Conservation (phyloP, 2,329 filamentous ascomycete genomes). For the Pseudogymnoascus sp. region DNA sequence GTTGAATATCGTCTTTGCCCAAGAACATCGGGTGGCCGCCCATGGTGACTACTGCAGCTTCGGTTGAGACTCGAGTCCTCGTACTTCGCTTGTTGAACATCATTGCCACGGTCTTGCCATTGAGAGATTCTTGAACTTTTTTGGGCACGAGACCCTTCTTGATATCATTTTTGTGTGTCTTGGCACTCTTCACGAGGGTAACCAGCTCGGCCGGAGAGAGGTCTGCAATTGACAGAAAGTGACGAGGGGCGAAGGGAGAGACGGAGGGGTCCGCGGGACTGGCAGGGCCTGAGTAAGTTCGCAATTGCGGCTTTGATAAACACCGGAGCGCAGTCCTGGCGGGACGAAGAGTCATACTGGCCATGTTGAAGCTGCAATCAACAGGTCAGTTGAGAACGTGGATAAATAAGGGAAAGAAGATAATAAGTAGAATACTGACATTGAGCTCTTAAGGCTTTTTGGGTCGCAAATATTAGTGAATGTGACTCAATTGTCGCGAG, state of each 20-base stretch:
- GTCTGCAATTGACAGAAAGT: slow-evolving; percentile 87
- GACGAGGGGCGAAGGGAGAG: slow-evolving; percentile 60
- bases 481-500: neutral
- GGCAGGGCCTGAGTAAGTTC: slow-evolving; percentile 18
- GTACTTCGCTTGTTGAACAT: slow-evolving; percentile 97
- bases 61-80: slow-evolving; percentile 85
- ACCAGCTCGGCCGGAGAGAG: slow-evolving; percentile 73
- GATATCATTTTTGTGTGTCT: slow-evolving; percentile 66
- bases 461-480: slow-evolving; percentile 3
- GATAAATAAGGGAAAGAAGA: neutral
- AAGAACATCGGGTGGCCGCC: slow-evolving; percentile 95
- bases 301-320: slow-evolving; percentile 18
- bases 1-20: slow-evolving; percentile 90
- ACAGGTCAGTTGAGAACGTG: slow-evolving; percentile 14
- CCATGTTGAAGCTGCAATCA: slow-evolving; percentile 16
- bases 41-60: slow-evolving; percentile 80
- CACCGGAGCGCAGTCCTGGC: slow-evolving; percentile 21
- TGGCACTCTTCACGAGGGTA: slow-evolving; percentile 75
- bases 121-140: slow-evolving; percentile 54
- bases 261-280: slow-evolving; percentile 18
- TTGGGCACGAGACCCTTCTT: slow-evolving; percentile 60
- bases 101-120: slow-evolving; percentile 80
- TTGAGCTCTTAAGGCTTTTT: neutral
- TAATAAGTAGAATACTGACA: neutral
- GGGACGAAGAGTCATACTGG: slow-evolving; percentile 20